These are phyloP conservation scores for Ophiostoma australiae DNA, from an alignment of 2,329 filamentous ascomycete genomes.

Conservation along the genomic window DNA sequence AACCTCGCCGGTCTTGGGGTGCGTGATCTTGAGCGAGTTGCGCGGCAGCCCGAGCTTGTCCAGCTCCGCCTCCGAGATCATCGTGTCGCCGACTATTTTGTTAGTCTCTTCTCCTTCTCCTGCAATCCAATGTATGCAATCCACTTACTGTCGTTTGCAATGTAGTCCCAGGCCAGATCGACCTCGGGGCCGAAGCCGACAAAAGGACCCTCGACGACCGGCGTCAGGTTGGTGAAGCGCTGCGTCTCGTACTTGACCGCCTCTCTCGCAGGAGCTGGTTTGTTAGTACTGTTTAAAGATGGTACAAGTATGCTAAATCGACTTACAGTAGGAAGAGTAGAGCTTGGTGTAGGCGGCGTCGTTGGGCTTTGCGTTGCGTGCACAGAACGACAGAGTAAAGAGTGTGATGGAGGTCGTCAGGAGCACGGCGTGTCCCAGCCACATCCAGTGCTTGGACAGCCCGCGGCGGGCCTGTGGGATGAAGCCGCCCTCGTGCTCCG, in stretches of 20 bases:
- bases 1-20: slow-evolving; percentile 51
- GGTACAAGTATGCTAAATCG: not conserved
- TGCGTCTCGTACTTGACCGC: slow-evolving; percentile 47
- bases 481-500: slow-evolving; percentile 20
- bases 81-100: slow-evolving; percentile 52
- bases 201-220: slow-evolving; percentile 46
- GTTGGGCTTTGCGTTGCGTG: slow-evolving; percentile 35
- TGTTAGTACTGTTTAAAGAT: slow-evolving; percentile 26
- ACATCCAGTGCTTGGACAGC: slow-evolving; percentile 35
- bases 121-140: not conserved
- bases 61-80: slow-evolving; percentile 53
- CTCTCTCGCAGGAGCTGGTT: slow-evolving; percentile 43
- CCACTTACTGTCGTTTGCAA: slow-evolving; percentile 42
- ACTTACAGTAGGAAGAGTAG: slow-evolving; percentile 41
- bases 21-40: slow-evolving; percentile 50
- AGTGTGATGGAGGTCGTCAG: slow-evolving; percentile 39
- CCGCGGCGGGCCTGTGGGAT: slow-evolving; percentile 18
- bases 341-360: slow-evolving; percentile 36
- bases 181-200: slow-evolving; percentile 53
- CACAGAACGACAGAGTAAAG: slow-evolving; percentile 40
- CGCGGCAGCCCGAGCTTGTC: slow-evolving; percentile 49
- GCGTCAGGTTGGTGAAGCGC: slow-evolving; percentile 44
- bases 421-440: slow-evolving; percentile 40
- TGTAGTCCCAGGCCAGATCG: slow-evolving; percentile 53
- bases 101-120: not conserved